Evolutionary conservation across 345 rosid species (phyloP), one percentile per base, ranked within the genome.

Genomic region (Draba incana): DNA sequence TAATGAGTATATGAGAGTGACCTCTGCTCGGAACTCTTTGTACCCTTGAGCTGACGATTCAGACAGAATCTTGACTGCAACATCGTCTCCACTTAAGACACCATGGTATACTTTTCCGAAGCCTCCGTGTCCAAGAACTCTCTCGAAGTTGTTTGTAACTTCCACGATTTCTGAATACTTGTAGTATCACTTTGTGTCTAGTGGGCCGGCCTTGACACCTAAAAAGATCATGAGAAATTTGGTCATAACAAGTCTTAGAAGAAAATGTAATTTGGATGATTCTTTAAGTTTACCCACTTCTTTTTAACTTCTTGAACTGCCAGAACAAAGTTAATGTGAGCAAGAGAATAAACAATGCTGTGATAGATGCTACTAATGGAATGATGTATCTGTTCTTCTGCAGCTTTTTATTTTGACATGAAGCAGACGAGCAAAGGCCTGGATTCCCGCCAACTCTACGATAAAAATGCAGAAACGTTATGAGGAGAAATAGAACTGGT

Each of bases 31-130:
- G 50, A 83, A 83, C 67, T 81, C 66, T 48, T 66, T 69, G 10
- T 55, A 70, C 3, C 87, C 84, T 66, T 79, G 82, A 33, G 7
- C 13, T 2, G 83, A 73, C 8, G 63, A 56, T 53, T 33, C 24
- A 39, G 85, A 81, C 2, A 81, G 75, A 76, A 81, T 35, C 70
- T 84, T 81, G 11, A 84, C 82, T 1, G 85, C 87, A 6, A 84
- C 87, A 67, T 77, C 59, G 16, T 71, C 54, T 2, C 54, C 70
- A 30, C 70, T 69, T 48, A 81, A 33, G n/a, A 35, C 14, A 3
- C 83, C 83, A 37, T 74, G 57, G 59, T 64, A 81, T 33, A 84
- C 83, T 62, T 58, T 77, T 30, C 87, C 85, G 13, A 79, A 84
- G 9, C 83, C 83, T 62, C 85, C 85, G 65, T 81, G 51, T 8